Evolutionary conservation across 176 grass and related monocot species (phyloP).

Genomic region (Zoysia pacifica): DNA sequence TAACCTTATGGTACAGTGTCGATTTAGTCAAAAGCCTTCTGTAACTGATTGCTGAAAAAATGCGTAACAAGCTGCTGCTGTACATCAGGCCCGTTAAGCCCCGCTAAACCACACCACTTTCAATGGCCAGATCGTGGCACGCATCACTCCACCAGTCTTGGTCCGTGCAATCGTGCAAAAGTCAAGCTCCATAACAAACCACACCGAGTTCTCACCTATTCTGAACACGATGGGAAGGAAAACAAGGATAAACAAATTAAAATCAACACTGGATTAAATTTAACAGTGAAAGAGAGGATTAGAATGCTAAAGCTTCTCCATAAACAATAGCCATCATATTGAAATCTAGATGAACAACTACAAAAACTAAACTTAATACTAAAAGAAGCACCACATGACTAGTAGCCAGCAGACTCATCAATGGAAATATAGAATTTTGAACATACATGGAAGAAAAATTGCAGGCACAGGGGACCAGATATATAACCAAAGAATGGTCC

Average conservation of each 20-base stretch:
- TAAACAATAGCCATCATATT: background rate
- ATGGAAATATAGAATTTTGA: background rate
- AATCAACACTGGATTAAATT: background rate
- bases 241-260: no score
- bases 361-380: background rate
- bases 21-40: background rate
- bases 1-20: no score
- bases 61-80: no score
- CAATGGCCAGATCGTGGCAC: no score
- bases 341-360: background rate
- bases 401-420: background rate
- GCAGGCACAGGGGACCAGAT: slow-evolving; percentile 3
- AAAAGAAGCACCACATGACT: background rate
- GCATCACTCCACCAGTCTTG: no score
- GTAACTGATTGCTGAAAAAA: background rate
- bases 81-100: no score
- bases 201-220: no score
- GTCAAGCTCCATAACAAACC: no score
- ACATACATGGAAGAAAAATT: background rate
- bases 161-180: no score
- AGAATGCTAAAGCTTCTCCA: background rate
- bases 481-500: background rate
- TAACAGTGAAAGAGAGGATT: background rate
- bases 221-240: no score
- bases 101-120: no score